A percentile compares a stretch with the other conserved stretches of the same genome.
Conservation (phyloP, 306 rosid genomes). For the Carpinus viminea region DNA sequence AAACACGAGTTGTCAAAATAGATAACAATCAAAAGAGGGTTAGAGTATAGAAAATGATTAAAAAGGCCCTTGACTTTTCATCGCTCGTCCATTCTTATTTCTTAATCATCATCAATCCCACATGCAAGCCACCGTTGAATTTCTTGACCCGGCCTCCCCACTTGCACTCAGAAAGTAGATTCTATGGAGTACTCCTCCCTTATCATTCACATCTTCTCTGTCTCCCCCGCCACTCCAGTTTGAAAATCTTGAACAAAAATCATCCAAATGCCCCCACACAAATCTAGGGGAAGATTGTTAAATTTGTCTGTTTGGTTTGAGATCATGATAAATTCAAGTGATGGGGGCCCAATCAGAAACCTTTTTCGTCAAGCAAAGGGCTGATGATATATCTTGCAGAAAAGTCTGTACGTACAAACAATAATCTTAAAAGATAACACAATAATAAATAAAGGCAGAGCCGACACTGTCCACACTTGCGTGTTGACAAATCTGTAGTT, state of each 20-base stretch:
- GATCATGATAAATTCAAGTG: constrained; percentile 1
- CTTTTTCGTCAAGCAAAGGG: constrained; percentile 1
- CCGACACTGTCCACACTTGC: constrained; percentile 50
- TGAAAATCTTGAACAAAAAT: constrained; percentile 38
- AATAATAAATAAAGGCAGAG: constrained; percentile 22
- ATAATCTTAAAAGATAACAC: constrained; percentile 22
- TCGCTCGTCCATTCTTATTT: constrained; percentile 29
- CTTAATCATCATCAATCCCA: constrained; percentile 49
- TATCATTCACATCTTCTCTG: constrained; percentile 14
- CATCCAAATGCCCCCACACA: constrained; percentile 6
- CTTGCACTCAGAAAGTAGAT: constrained; percentile 28
- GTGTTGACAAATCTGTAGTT: constrained; percentile 44
- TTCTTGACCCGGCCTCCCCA: constrained; percentile 32
- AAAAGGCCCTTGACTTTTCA: constrained; percentile 24
- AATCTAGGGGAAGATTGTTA: too few relatives aligned
- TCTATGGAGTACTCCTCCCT: neutral
- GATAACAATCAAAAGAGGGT: neutral
- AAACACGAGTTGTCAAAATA: neutral
- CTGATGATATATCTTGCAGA: neutral
- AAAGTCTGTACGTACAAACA: constrained; percentile 36
- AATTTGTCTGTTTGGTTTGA: too few relatives aligned
- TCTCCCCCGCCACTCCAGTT: constrained; percentile 42
- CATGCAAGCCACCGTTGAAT: constrained; percentile 52
- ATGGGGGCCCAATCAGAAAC: constrained; percentile 46
- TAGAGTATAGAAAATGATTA: neutral